These are phyloP conservation scores for Panicum miliaceum DNA, from an alignment of 176 grass and related monocot genomes.

Conservation along the genomic window DNA sequence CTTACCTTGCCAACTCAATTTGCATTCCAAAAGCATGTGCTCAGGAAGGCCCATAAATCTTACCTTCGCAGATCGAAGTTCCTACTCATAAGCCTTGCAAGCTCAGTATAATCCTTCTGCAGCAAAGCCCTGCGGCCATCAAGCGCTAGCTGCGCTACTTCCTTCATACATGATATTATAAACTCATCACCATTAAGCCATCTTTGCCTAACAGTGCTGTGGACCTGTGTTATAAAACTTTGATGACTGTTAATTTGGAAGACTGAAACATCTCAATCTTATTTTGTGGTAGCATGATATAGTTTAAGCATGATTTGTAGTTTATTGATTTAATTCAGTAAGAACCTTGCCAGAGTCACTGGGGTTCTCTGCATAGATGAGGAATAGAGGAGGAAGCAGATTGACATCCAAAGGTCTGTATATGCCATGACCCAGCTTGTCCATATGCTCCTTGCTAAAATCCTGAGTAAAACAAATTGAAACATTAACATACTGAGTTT, in stretches of 20 bases:
- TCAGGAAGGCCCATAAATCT: background rate
- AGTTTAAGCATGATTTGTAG: background rate
- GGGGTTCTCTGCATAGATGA: conserved; percentile 88
- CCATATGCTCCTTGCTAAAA: conserved; percentile 84
- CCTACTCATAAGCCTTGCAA: conserved; percentile 63
- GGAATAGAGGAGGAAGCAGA: conserved; percentile 72
- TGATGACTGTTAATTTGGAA: background rate
- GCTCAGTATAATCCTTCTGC: conserved; percentile 55
- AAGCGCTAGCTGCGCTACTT: conserved; percentile 64
- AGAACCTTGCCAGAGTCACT: conserved; percentile 93
- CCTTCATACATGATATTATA: conserved; percentile 70
- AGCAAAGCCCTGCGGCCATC: conserved; percentile 58
- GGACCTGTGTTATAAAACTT: conserved; percentile 52
- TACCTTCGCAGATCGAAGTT: conserved; percentile 82
- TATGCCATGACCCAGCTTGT: conserved; percentile 71
- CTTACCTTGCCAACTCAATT: no score
- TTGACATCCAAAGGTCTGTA: conserved; percentile 63
- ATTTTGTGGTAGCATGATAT: background rate
- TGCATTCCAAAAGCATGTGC: background rate
- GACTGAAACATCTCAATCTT: background rate
- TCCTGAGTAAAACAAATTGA: conserved; percentile 53
- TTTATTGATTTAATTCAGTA: conserved; percentile 15
- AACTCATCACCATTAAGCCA: conserved; percentile 75
- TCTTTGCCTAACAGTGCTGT: conserved; percentile 77
- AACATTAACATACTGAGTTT: background rate